A percentile compares a stretch with the other conserved stretches of the same genome.
These are phyloP conservation scores for Rhododendron mucronatum DNA, from an alignment of 148 eudicot genomes.

Conservation along the genomic window DNA sequence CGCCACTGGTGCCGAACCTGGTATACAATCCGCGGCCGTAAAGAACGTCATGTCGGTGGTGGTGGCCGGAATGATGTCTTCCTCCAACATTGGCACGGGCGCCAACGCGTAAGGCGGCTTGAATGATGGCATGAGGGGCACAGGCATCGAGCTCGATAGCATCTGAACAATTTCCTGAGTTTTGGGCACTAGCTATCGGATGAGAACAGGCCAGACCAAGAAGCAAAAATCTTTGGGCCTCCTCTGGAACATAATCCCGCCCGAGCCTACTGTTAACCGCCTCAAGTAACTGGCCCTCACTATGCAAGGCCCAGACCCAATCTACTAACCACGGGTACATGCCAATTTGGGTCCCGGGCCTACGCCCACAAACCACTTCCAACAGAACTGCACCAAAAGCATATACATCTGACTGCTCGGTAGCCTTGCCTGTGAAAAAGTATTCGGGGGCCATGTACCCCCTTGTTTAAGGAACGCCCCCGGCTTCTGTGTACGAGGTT, in stretches of 20 bases:
- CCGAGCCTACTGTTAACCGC: slow-evolving; percentile 54
- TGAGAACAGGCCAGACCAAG: slow-evolving; percentile 76
- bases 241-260: slow-evolving; percentile 36
- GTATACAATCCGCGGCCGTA: no score
- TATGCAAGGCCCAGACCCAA: slow-evolving; percentile 81
- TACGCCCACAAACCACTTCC: slow-evolving; percentile 65
- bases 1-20: no score
- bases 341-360: slow-evolving; percentile 50
- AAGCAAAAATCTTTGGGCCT: slow-evolving; percentile 54
- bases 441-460: slow-evolving; percentile 95
- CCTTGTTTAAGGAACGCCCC: slow-evolving; percentile 62
- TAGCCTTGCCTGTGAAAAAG: slow-evolving; percentile 71
- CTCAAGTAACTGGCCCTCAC: slow-evolving; percentile 47
- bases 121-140: slow-evolving; percentile 54
- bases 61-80: no score
- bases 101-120: slow-evolving; percentile 85
- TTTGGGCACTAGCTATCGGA: slow-evolving; percentile 51
- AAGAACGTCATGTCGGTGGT: no score
- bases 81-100: slow-evolving; percentile 23
- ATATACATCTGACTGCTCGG: slow-evolving; percentile 62
- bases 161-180: slow-evolving; percentile 51
- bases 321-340: slow-evolving; percentile 49
- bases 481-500: slow-evolving; percentile 59
- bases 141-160: slow-evolving; percentile 40
- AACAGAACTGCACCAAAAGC: slow-evolving; percentile 68